Percentiles rank a stretch among this genome's conserved stretches.
These are phyloP conservation scores for Candida quercuum DNA, from an alignment of 805 yeast genomes.

Conservation along the genomic window DNA sequence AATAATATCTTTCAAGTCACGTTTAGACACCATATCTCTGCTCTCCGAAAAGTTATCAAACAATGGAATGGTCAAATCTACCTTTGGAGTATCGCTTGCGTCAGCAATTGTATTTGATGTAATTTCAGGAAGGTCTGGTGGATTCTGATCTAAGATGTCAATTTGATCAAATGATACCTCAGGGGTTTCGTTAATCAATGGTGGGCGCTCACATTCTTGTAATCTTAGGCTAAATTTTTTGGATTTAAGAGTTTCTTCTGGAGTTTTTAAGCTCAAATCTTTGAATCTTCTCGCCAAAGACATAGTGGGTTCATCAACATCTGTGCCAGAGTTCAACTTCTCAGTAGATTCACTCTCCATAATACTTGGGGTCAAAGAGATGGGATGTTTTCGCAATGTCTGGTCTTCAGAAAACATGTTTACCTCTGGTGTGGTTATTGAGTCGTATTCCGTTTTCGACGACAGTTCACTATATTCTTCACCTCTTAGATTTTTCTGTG, in stretches of 20 bases:
- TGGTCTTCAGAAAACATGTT: neutral
- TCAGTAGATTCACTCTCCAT: too few relatives aligned
- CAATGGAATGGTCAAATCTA: constrained; percentile 1
- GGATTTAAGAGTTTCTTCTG: neutral
- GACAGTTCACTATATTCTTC: too few relatives aligned
- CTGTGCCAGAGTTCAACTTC: neutral
- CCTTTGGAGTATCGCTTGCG: neutral
- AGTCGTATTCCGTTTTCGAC: too few relatives aligned
- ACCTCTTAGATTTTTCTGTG: neutral
- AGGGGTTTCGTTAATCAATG: constrained; percentile 4
- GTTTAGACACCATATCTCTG: neutral
- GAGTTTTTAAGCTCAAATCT: constrained; percentile 1
- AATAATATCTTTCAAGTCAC: neutral
- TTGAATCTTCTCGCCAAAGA: constrained; percentile 10
- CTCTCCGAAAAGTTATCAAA: constrained; percentile 1
- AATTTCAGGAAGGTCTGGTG: constrained; percentile 13
- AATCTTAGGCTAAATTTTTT: constrained; percentile 3
- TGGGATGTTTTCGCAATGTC: too few relatives aligned
- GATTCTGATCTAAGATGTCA: constrained; percentile 21
- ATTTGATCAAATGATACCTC: constrained; percentile 19
- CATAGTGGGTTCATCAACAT: constrained; percentile 1
- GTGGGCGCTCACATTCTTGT: neutral
- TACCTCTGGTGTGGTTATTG: neutral
- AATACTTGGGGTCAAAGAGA: too few relatives aligned
- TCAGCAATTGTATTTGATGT: neutral